Evolutionary conservation across 257 asterid genomes (phyloP).

Genomic region (Solanum lycopersicoides): DNA sequence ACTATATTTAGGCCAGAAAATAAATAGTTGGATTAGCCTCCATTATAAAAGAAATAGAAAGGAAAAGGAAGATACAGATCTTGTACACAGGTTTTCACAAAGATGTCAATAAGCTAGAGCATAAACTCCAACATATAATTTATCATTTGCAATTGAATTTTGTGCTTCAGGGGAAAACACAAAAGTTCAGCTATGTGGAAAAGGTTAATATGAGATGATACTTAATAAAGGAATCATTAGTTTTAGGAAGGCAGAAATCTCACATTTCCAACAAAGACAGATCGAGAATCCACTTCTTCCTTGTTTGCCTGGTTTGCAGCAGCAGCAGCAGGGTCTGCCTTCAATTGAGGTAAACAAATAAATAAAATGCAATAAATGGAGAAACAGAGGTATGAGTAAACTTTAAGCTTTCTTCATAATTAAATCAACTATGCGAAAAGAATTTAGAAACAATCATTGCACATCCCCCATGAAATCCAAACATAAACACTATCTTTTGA

Average conservation of each 20-base stretch:
- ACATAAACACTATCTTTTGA: neutral
- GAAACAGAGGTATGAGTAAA: neutral
- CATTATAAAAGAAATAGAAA: neutral
- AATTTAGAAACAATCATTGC: neutral
- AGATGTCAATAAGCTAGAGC: neutral
- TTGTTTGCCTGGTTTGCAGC: neutral
- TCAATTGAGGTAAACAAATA: neutral
- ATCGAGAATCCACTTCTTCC: constrained; percentile 4
- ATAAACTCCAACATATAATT: neutral
- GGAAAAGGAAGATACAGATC: neutral
- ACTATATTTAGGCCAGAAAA: neutral
- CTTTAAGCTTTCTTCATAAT: neutral
- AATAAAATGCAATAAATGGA: neutral
- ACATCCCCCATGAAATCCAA: neutral
- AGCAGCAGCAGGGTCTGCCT: neutral
- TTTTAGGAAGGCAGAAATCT: neutral
- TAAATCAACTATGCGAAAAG: neutral
- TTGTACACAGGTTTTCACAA: neutral
- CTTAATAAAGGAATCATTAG: neutral
- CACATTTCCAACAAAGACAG: constrained; percentile 3
- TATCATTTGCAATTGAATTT: neutral
- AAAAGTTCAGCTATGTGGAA: neutral
- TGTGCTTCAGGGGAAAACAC: neutral
- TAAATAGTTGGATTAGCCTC: neutral
- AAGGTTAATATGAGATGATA: neutral